phyloP scores from a whole-genome alignment of 2,329 filamentous ascomycete genomes.

The Beauveria asiatica region DNA sequence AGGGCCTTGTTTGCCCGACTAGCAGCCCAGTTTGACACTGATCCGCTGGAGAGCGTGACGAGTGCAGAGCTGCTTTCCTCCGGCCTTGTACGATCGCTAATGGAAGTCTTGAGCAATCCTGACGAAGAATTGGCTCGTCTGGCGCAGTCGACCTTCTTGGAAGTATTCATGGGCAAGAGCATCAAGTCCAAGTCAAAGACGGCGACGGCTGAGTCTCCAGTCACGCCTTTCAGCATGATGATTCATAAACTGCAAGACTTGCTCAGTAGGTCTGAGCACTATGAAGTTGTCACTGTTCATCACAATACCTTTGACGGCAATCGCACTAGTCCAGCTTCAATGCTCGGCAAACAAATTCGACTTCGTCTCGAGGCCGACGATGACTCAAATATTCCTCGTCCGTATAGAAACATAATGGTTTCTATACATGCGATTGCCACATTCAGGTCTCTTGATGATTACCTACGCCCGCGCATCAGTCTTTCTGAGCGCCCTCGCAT shows the following conservation, averaged over 20 bases:
- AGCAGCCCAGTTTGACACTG: conserved; percentile 77
- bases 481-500: conserved; percentile 60
- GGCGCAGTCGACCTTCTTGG: conserved; percentile 75
- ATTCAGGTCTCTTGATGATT: conserved; percentile 94
- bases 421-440: conserved; percentile 97
- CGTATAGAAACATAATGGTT: conserved; percentile 93
- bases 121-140: conserved; percentile 52
- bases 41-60: conserved; percentile 86
- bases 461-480: conserved; percentile 81
- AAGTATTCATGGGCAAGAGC: conserved; percentile 79
- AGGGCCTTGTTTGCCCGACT: conserved; percentile 63
- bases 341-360: conserved; percentile 92
- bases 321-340: conserved; percentile 83
- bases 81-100: conserved; percentile 74
- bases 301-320: conserved; percentile 86
- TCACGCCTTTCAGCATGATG: conserved; percentile 82
- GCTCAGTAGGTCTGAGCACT: conserved; percentile 92
- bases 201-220: conserved; percentile 57
- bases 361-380: conserved; percentile 85
- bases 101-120: conserved; percentile 71
- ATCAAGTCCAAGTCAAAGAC: conserved; percentile 59
- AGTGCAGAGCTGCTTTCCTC: conserved; percentile 91
- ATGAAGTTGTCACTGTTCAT: conserved; percentile 92
- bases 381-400: conserved; percentile 76
- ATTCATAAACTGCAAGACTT: conserved; percentile 93